phyloP scores from a whole-genome alignment of 2,329 filamentous ascomycete species.

The Penicillium sp. region DNA sequence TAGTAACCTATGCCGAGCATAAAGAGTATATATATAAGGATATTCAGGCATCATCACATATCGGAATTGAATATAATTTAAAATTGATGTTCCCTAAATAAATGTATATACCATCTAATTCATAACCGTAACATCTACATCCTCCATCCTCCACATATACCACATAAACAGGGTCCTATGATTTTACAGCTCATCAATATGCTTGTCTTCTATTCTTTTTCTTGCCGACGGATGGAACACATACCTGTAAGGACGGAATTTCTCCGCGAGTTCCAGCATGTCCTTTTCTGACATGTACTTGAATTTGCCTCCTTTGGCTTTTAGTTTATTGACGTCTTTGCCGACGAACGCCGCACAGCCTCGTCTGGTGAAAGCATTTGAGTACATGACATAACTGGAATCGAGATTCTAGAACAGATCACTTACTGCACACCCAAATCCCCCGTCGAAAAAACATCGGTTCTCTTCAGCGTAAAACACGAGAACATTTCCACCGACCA shows the following conservation, averaged over 20 bases:
- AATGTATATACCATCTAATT: slow-evolving; percentile 12
- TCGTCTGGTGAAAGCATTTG: slow-evolving; percentile 43
- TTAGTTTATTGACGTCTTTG: slow-evolving; percentile 77
- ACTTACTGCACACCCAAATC: slow-evolving; percentile 84
- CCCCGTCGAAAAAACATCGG: slow-evolving; percentile 89
- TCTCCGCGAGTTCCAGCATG: slow-evolving; percentile 77
- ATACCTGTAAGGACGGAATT: slow-evolving; percentile 76
- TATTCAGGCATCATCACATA: no score
- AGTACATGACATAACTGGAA: not conserved
- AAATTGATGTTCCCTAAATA: not conserved
- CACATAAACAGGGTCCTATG: slow-evolving; percentile 86
- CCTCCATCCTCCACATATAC: slow-evolving; percentile 91
- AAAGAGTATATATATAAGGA: no score
- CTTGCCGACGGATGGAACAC: slow-evolving; percentile 19
- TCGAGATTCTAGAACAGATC: not conserved
- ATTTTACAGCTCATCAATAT: slow-evolving; percentile 10
- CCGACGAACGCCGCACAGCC: slow-evolving; percentile 89
- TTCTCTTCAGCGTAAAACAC: slow-evolving; percentile 86
- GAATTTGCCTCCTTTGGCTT: slow-evolving; percentile 80
- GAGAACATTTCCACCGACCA: slow-evolving; percentile 99
- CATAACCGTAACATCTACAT: slow-evolving; percentile 65
- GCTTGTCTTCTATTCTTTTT: not conserved
- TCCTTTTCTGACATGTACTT: slow-evolving; percentile 96
- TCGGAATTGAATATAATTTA: not conserved
- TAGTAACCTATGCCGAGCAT: no score